Evolutionary conservation across 306 rosid species (phyloP).

Genomic region (Hippophae rhamnoides): DNA sequence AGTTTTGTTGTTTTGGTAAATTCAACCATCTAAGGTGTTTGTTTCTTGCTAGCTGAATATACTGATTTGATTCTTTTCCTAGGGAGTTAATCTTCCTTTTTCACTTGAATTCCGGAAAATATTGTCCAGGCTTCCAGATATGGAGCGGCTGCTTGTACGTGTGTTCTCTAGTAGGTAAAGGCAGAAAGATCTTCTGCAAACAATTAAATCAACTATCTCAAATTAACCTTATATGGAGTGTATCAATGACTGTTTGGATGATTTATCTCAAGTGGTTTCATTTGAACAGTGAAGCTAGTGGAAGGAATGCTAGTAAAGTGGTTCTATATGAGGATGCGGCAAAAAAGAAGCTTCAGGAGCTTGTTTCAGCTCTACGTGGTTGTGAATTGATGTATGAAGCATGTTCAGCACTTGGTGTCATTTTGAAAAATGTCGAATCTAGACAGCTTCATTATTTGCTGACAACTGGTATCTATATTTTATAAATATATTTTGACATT

Average conservation of each 20-base stretch:
- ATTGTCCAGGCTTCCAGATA: constrained; percentile 59
- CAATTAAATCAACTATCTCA: constrained; percentile 3
- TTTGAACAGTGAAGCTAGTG: constrained; percentile 60
- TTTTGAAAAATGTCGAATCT: constrained; percentile 53
- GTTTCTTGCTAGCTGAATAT: background rate
- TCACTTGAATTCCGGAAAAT: constrained; percentile 63
- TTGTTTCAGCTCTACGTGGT: constrained; percentile 70
- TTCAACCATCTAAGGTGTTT: background rate
- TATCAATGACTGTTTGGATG: constrained; percentile 11
- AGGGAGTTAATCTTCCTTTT: constrained; percentile 71
- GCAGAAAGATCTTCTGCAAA: constrained; percentile 10
- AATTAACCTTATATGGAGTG: constrained; percentile 1
- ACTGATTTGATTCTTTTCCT: constrained; percentile 24
- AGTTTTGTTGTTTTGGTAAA: background rate
- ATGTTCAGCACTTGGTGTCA: constrained; percentile 50
- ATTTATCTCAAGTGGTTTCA: constrained; percentile 19
- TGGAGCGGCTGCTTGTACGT: constrained; percentile 85
- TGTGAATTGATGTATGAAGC: constrained; percentile 76
- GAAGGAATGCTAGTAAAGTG: constrained; percentile 83
- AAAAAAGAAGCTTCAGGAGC: constrained; percentile 74
- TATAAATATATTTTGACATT: constrained; percentile 10
- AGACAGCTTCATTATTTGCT: constrained; percentile 56
- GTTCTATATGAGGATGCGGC: constrained; percentile 82
- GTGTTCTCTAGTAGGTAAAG: constrained; percentile 61
- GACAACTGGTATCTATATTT: constrained; percentile 53